These are phyloP conservation scores for Capsicum chinense DNA, from an alignment of 257 asterid species.

Conservation along the genomic window DNA sequence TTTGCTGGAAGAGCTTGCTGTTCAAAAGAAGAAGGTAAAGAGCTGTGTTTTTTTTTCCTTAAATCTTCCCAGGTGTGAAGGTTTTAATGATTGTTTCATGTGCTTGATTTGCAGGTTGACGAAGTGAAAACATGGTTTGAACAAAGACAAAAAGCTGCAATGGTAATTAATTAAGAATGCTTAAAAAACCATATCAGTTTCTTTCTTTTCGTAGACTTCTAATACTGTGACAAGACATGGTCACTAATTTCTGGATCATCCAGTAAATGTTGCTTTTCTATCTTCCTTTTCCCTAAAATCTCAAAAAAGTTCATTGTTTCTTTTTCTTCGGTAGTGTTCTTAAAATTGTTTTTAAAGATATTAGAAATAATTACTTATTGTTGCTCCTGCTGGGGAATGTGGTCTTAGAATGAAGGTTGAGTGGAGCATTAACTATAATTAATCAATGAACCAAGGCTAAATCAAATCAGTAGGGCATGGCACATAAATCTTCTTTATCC, in stretches of 20 bases:
- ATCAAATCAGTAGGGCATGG: background rate
- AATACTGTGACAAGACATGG: conserved; percentile 4
- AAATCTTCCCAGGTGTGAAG: background rate
- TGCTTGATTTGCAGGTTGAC: conserved; percentile 68
- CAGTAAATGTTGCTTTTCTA: background rate
- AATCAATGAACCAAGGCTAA: background rate
- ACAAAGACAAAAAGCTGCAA: conserved; percentile 57
- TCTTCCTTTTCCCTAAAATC: background rate
- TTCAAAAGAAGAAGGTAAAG: conserved; percentile 88
- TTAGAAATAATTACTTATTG: background rate
- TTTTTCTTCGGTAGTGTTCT: background rate
- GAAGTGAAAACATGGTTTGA: conserved; percentile 86
- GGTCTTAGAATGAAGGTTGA: background rate
- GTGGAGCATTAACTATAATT: background rate
- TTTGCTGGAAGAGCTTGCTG: conserved; percentile 79
- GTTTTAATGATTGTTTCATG: conserved; percentile 31
- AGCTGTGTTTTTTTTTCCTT: conserved; percentile 23
- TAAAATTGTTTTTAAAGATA: background rate
- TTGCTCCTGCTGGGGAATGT: background rate
- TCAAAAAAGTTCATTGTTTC: conserved; percentile 9
- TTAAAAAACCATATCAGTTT: conserved; percentile 13
- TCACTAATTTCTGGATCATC: background rate
- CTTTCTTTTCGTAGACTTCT: background rate
- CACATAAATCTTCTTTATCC: no score
- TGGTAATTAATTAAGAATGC: conserved; percentile 44